Evolutionary conservation across 345 rosid species (phyloP).

Genomic region (Eucalyptus camaldulensis): DNA sequence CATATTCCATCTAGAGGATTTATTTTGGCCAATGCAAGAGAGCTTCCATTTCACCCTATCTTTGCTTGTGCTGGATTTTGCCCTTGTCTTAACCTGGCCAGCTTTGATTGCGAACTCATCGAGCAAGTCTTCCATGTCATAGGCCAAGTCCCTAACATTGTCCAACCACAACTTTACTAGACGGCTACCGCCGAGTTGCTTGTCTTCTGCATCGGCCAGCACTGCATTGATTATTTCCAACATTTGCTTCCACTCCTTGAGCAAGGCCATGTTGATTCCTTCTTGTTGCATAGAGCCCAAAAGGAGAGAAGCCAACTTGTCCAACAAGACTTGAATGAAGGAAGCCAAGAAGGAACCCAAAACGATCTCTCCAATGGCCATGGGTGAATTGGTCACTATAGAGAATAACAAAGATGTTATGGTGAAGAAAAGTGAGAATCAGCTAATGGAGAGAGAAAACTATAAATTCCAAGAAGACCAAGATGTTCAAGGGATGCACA

Average conservation of each 20-base stretch:
- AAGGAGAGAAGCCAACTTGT: no score
- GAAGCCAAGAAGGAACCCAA: no score
- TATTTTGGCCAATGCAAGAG: background rate
- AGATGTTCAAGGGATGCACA: background rate
- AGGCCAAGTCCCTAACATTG: background rate
- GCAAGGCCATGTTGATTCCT: background rate
- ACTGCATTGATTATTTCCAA: background rate
- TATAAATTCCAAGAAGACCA: background rate
- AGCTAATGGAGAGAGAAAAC: background rate
- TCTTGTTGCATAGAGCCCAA: background rate
- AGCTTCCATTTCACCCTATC: background rate
- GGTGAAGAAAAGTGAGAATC: background rate
- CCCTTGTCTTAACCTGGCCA: background rate
- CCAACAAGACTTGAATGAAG: no score
- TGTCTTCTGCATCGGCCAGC: background rate
- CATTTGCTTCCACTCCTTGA: background rate
- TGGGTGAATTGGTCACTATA: no score
- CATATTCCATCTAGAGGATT: no score
- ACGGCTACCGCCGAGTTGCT: background rate
- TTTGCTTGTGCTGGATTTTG: background rate
- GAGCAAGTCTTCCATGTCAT: background rate
- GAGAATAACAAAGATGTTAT: background rate
- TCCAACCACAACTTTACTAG: background rate
- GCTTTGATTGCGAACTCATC: background rate
- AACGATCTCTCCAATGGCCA: no score